These are phyloP conservation scores for Pythium pectinolyticum DNA, from an alignment of 352 stramenopile genomes.

Conservation along the genomic window DNA sequence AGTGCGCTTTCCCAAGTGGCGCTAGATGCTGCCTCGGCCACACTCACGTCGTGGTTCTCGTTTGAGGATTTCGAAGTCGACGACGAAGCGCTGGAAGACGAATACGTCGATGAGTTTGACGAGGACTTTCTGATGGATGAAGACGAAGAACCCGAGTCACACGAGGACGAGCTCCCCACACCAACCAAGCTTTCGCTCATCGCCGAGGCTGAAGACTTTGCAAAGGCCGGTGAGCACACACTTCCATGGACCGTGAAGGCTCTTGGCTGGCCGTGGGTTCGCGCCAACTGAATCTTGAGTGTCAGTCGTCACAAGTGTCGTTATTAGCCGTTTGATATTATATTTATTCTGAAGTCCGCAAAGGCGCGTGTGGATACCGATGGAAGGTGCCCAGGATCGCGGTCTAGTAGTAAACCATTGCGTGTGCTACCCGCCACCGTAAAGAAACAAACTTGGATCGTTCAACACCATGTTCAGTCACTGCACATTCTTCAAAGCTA, in stretches of 20 bases:
- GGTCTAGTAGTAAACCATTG: too few relatives aligned
- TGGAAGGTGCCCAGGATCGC: conserved; percentile 19
- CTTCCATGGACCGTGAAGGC: conserved; percentile 20
- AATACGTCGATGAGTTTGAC: conserved; percentile 22
- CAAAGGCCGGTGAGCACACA: background rate
- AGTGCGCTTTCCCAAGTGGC: conserved; percentile 19
- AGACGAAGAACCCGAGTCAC: conserved; percentile 1
- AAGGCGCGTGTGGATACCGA: background rate
- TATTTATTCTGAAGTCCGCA: background rate
- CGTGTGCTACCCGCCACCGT: too few relatives aligned
- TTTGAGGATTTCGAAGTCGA: conserved; percentile 20
- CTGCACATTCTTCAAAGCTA: too few relatives aligned
- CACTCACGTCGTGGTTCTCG: conserved; percentile 26
- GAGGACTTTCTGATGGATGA: conserved; percentile 28
- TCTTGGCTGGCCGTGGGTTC: conserved; percentile 28
- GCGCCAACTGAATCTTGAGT: conserved; percentile 20
- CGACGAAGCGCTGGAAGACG: conserved; percentile 23
- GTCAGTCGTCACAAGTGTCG: background rate
- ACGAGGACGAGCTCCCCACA: conserved; percentile 13
- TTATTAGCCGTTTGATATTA: conserved; percentile 1
- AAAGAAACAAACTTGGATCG: too few relatives aligned
- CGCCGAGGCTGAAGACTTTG: conserved; percentile 22
- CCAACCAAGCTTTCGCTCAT: conserved; percentile 29
- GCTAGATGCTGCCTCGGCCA: conserved; percentile 11
- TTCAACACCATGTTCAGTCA: too few relatives aligned